Conservation (phyloP, 2,329 filamentous ascomycete species). For the Exophiala bonariae region DNA sequence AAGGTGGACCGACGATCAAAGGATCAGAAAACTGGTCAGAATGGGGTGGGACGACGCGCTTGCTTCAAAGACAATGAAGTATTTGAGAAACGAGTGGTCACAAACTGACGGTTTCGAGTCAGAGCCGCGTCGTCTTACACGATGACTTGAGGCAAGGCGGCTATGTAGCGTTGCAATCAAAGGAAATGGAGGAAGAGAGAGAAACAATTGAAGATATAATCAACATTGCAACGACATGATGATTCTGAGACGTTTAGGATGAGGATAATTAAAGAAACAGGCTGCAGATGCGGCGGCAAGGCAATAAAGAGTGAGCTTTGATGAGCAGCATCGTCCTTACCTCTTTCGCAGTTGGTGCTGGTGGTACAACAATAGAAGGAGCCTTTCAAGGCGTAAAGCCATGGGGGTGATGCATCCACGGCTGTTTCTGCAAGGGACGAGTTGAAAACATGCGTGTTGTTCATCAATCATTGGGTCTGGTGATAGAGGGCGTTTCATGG, state of each 20-base stretch:
- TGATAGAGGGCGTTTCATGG: too few relatives aligned
- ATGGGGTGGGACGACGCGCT: neutral
- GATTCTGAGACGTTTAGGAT: too few relatives aligned
- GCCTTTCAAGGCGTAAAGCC: neutral
- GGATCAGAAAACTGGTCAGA: neutral
- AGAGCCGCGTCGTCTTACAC: neutral
- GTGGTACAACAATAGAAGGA: constrained; percentile 6
- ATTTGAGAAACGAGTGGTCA: neutral
- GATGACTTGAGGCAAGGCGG: neutral
- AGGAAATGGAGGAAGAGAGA: neutral
- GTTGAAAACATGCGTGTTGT: too few relatives aligned
- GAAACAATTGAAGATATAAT: neutral
- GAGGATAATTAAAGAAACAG: too few relatives aligned
- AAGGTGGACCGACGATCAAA: neutral
- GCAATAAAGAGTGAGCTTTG: neutral
- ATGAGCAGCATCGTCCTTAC: too few relatives aligned
- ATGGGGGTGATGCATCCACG: too few relatives aligned
- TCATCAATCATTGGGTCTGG: too few relatives aligned
- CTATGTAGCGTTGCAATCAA: constrained; percentile 3
- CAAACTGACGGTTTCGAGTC: neutral
- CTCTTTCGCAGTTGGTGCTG: neutral
- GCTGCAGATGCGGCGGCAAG: neutral
- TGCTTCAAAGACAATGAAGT: neutral
- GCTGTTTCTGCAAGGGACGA: too few relatives aligned
- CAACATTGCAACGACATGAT: too few relatives aligned